Base-by-base conservation (phyloP, 2,329 filamentous ascomycete species). In the Fusarium coicis region DNA sequence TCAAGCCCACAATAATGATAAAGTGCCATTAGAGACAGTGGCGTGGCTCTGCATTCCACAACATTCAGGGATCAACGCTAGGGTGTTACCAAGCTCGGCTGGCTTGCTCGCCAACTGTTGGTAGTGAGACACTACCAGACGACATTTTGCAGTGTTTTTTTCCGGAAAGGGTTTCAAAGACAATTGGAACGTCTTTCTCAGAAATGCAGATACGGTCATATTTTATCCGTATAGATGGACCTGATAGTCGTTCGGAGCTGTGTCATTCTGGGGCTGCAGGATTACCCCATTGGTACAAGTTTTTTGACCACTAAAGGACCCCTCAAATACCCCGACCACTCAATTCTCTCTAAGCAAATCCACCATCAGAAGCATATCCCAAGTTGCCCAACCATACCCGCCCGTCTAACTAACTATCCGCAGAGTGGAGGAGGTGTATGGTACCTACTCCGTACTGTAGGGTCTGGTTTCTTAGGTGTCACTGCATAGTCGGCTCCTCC, bases 51-150 rank as follows among this genome's bases (percentile, higher is more conserved):
- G 36, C 71, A 74, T 74, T 74, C 71, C 71, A 62, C 67, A 62
- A 36, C 12, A 28, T 42, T 46, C 55, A 74, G 55, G 71, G 71
- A 74, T 74, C 71, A 68, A 52, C 71, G 32, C 63, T 56, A 67
- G 30, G 54, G 67, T 63, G 67, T 74, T 47, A 57, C 59, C 67
- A 61, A 72, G 58, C 71, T 74, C 56, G 71, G 71, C 71, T 74
- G 71, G 71, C 56, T 74, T 74, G 56, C 39, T 46, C 34, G 39
- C 37, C 57, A 56, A 47, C 34, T 54, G 52, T 57, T 40, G 43
- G 36, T 39, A 49, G 57, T 57, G 71, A 74, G 67, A 68, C 71
- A 74, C 53, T 49, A 47, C 56, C 55, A 72, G 65, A 44, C 60
- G 52, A 23, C 42, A 59, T 59, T 55, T 39, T 50, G 36, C 44